These are phyloP conservation scores for Moniliella sp. DNA, from an alignment of 1,284 basidiomycete genomes.

Conservation along the genomic window DNA sequence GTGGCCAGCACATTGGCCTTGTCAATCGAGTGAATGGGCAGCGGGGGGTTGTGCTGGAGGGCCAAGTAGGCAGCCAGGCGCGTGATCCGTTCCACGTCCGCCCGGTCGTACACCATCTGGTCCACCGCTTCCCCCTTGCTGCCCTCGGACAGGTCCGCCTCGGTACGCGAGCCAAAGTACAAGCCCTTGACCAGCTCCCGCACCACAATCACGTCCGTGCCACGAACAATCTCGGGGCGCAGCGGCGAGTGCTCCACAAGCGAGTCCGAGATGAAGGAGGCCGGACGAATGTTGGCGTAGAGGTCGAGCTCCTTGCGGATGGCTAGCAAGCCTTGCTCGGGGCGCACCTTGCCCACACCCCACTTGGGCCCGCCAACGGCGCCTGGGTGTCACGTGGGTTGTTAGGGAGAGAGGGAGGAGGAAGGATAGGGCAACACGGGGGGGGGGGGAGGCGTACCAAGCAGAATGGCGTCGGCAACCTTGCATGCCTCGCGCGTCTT, in stretches of 20 bases:
- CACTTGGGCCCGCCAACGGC: slow-evolving; percentile 95
- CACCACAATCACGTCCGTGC: slow-evolving; percentile 76
- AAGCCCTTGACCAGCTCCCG: slow-evolving; percentile 51
- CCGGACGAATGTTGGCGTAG: slow-evolving; percentile 93
- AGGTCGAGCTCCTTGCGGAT: slow-evolving; percentile 80
- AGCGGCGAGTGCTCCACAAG: slow-evolving; percentile 75
- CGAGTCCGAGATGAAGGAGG: slow-evolving; percentile 75
- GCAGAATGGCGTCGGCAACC: slow-evolving; percentile 27
- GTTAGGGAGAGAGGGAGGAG: no score
- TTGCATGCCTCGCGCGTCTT: slow-evolving; percentile 48
- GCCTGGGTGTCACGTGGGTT: no score
- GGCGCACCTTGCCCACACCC: slow-evolving; percentile 73
- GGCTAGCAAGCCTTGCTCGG: slow-evolving; percentile 78
- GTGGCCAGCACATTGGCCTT: slow-evolving; percentile 96
- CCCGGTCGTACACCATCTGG: slow-evolving; percentile 66
- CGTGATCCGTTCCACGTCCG: slow-evolving; percentile 81
- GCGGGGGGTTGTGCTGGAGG: slow-evolving; percentile 54
- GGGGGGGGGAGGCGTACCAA: no score
- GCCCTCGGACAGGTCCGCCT: slow-evolving; percentile 40
- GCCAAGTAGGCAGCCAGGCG: slow-evolving; percentile 86
- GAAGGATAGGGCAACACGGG: no score
- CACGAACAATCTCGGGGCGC: slow-evolving; percentile 60
- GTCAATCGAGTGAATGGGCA: slow-evolving; percentile 78
- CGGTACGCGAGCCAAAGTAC: slow-evolving; percentile 76
- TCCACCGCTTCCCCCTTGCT: slow-evolving; percentile 25